A percentile compares a stretch with the other conserved stretches of the same genome.
Conservation (phyloP, 2,329 filamentous ascomycete species). For the Ophiosphaerella korrae region DNA sequence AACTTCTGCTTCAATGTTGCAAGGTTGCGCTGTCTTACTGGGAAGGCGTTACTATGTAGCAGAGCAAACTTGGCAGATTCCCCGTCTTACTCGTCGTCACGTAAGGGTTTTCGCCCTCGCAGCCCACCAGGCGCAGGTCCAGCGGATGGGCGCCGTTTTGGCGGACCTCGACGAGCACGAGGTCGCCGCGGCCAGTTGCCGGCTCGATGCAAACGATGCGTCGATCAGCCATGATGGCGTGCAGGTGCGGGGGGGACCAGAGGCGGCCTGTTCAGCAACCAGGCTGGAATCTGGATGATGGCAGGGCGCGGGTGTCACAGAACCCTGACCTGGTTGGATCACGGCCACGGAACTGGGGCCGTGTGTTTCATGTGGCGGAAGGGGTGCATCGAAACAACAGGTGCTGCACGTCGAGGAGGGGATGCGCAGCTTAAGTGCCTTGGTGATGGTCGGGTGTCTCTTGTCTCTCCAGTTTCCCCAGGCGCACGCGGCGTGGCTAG, state of each 20-base stretch:
- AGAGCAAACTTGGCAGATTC: conserved; percentile 19
- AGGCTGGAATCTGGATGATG: background rate
- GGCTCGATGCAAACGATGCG: conserved; percentile 65
- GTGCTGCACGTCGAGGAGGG: conserved; percentile 3
- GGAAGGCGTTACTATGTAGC: conserved; percentile 24
- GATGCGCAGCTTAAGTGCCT: conserved; percentile 12
- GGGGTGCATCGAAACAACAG: conserved; percentile 13
- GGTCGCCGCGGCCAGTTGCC: conserved; percentile 57
- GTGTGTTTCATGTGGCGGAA: conserved; percentile 17
- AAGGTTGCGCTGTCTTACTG: conserved; percentile 43
- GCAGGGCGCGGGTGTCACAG: conserved; percentile 6
- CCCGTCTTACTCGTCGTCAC: conserved; percentile 60
- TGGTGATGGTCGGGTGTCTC: background rate
- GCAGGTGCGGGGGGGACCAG: background rate
- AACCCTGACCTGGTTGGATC: conserved; percentile 18
- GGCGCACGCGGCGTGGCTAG: background rate
- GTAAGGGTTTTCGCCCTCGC: conserved; percentile 69
- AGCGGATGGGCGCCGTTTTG: conserved; percentile 59
- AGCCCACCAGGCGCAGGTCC: conserved; percentile 70
- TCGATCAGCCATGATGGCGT: conserved; percentile 19
- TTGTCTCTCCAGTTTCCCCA: too few relatives aligned
- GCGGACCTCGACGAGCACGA: conserved; percentile 66
- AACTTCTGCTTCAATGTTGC: conserved; percentile 38
- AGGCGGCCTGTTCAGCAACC: background rate
- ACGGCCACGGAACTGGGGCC: conserved; percentile 13